Evolutionary conservation across 176 grass and related monocot genomes (phyloP), one percentile per base, ranked within the genome.

Genomic region (Typha latifolia): DNA sequence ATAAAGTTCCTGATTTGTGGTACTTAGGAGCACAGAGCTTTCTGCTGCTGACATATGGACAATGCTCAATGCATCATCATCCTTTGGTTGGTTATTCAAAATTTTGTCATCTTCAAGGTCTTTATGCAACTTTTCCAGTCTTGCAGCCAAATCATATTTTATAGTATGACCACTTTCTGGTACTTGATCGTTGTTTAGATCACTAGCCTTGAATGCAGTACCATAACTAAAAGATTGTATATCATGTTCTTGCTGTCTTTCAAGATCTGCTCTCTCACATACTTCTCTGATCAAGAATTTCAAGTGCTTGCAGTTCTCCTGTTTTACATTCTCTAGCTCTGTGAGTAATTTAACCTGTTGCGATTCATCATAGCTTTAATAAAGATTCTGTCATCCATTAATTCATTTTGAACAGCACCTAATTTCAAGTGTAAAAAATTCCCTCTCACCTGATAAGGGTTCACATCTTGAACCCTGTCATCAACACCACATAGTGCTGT

Each of bases 1-100:
- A 72, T 74, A 72, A 67, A 90, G 78, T 32, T 83, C 74, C 71
- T 59, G 21, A 64, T 86, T 79, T 75, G 52, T 82, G 61, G 32
- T 75, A 75, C 78, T 82, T 65, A 86, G 49, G 8, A 78, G 19
- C 34, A 52, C 66, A 67, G 70, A 51, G 12, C 78, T 79, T 56
- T 66, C 68, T 24, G 62, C 62, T 72, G 74, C 51, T 29, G 31
- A 8, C 16, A 37, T 37, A 37, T 37, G 34, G 34, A 37, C 34
- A 37, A 37, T 37, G 34, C 34, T 37, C 34, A 37, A 37, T 37
- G 34, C 61, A 47, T 4, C 64, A 73, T 81, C 64, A 73, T 81
- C 74, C 24, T 77, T 52, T 29, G 49, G 49, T 65, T 68, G 9
- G 59, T 49, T 80, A 37, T 77, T 47, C 34, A 43, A 50, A 32